Base-by-base conservation (phyloP, 1,139 yeast species). In the Geotrichum aggregatum region DNA sequence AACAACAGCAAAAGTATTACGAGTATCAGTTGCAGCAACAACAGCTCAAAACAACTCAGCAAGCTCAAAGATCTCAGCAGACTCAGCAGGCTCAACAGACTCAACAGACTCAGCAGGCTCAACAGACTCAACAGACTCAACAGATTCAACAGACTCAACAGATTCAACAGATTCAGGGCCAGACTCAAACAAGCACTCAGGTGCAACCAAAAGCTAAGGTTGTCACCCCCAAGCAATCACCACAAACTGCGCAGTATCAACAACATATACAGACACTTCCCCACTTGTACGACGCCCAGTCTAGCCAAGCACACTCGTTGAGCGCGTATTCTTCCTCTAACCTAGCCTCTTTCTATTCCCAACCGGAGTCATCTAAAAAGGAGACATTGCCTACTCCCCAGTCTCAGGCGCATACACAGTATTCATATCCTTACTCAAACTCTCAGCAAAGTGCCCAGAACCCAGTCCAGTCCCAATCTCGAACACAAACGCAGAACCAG, bases 1-100 rank as follows among this genome's bases (percentile, higher is more conserved):
- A 40, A 8, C 19, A 14, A n/a, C 28, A 38, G 6, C 24, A 38
- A 24, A n/a, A 8, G 5, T 40, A 40, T 14, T 22, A 48, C 16
- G 42, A 48, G 19, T 43, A 42, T 14, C 52, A 48, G n/a, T 19
- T 19, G 24, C 51, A 33, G 16, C 51, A 48, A 13, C 51, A 42
- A 16, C 50, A 40, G 6, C 46, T 40, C 16, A 44, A 35, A 21
- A 36, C 16, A 22, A 26, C 44, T 8, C 44, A 40, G 44, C 44
- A 40, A 28, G 26, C 41, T 18, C 26, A 18, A 18, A 8, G 2
- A 18, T 22, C 41, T 36, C 36, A 34, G 16, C 36, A 34, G 18
- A 18, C 36, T 24, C 28, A 24, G 16, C 36, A 34, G 41, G 41
- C 6, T 19, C 41, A 19, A 21, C 41, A 36, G n/a, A 18, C 16